Percentiles rank a stretch among this genome's conserved stretches.
phyloP scores from a whole-genome alignment of 805 yeast species.

The Kazachstania psychrophila region DNA sequence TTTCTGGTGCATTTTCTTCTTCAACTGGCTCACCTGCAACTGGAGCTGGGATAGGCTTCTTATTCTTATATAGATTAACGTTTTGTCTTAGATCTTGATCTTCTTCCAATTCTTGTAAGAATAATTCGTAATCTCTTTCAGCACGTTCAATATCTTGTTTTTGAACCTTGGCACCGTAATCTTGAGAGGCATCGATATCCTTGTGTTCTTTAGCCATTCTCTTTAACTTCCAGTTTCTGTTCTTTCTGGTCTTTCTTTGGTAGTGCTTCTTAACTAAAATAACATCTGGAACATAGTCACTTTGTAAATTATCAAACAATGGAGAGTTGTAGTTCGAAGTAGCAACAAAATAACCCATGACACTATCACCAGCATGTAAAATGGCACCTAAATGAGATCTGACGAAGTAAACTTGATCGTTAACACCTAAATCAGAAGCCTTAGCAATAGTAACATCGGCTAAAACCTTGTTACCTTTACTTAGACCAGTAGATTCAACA shows the following conservation, averaged over 20 bases:
- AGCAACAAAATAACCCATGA: conserved; percentile 77
- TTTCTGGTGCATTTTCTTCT: conserved; percentile 79
- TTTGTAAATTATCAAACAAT: conserved; percentile 61
- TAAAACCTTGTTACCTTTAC: conserved; percentile 65
- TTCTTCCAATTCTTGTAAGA: conserved; percentile 95
- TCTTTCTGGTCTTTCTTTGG: conserved; percentile 65
- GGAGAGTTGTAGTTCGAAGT: conserved; percentile 86
- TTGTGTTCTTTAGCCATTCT: conserved; percentile 96
- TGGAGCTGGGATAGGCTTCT: conserved; percentile 1
- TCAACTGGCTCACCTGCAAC: conserved; percentile 41
- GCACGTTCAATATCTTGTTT: conserved; percentile 86
- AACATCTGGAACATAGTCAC: conserved; percentile 70
- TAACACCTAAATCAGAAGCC: conserved; percentile 76
- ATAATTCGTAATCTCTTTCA: conserved; percentile 87
- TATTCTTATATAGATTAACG: conserved; percentile 76
- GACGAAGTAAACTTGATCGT: conserved; percentile 73
- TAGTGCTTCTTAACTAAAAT: conserved; percentile 82
- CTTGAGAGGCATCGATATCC: conserved; percentile 71
- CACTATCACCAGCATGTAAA: conserved; percentile 94
- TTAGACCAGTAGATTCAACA: conserved; percentile 82
- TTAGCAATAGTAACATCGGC: conserved; percentile 93
- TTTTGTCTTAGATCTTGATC: conserved; percentile 89
- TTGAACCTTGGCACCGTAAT: conserved; percentile 54
- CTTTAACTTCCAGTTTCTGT: conserved; percentile 84
- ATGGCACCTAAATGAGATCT: conserved; percentile 91